Percentiles rank a stretch among this genome's conserved stretches.
phyloP scores from a whole-genome alignment of 768 basidiomycete genomes.

The Hemileccinum rubropunctum region DNA sequence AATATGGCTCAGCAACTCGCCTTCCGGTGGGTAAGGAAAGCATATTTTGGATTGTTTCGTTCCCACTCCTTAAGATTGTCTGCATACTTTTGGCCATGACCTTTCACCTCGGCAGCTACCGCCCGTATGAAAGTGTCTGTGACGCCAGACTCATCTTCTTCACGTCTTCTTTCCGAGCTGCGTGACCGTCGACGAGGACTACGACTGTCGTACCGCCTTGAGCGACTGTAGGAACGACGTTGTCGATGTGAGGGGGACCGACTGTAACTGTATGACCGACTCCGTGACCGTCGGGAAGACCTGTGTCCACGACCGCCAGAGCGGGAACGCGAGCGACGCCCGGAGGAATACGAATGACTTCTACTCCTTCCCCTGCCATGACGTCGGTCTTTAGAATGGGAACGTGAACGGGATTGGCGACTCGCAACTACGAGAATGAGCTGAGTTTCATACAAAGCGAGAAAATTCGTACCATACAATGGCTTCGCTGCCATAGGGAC shows the following conservation, averaged over 20 bases:
- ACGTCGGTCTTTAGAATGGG: slow-evolving; percentile 32
- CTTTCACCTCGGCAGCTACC: slow-evolving; percentile 81
- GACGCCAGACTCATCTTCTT: slow-evolving; percentile 57
- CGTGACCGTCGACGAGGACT: slow-evolving; percentile 48
- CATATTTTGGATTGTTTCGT: slow-evolving; percentile 76
- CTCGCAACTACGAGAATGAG: slow-evolving; percentile 13
- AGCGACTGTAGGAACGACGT: slow-evolving; percentile 49
- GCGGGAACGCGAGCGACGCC: slow-evolving; percentile 30
- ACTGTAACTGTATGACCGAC: slow-evolving; percentile 30
- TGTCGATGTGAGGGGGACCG: slow-evolving; percentile 38
- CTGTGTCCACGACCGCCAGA: slow-evolving; percentile 30
- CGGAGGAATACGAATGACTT: slow-evolving; percentile 25
- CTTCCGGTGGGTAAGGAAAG: slow-evolving; percentile 62
- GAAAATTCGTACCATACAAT: slow-evolving; percentile 64
- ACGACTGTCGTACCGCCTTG: slow-evolving; percentile 40
- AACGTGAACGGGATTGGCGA: slow-evolving; percentile 33
- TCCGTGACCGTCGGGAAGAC: slow-evolving; percentile 23
- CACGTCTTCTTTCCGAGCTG: slow-evolving; percentile 32
- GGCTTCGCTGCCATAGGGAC: slow-evolving; percentile 79
- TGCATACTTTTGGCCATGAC: slow-evolving; percentile 78
- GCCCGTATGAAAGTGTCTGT: slow-evolving; percentile 85
- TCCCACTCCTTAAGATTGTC: slow-evolving; percentile 72
- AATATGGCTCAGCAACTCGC: slow-evolving; percentile 34
- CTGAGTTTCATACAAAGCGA: not conserved
- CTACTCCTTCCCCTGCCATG: slow-evolving; percentile 23